Percentiles rank a stretch among this genome's conserved stretches.
These are phyloP conservation scores for Aspergillus sp. DNA, from an alignment of 2,329 filamentous ascomycete genomes.

Conservation along the genomic window DNA sequence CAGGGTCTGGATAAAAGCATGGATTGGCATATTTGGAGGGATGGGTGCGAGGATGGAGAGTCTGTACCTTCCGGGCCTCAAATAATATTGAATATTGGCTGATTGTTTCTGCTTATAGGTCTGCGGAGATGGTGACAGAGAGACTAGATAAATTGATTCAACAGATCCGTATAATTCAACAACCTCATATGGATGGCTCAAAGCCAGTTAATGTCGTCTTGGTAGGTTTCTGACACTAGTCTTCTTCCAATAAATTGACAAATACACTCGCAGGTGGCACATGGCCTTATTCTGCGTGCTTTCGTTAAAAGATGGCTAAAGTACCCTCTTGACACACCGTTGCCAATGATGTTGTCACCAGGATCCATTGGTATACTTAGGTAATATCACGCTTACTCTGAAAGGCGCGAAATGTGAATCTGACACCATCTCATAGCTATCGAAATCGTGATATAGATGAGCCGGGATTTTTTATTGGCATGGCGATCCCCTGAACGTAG, in stretches of 20 bases:
- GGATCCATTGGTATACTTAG: neutral
- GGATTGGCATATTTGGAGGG: conserved; percentile 59
- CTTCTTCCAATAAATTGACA: too few relatives aligned
- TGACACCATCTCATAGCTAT: too few relatives aligned
- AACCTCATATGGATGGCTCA: neutral
- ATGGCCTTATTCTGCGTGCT: neutral
- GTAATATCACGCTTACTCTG: neutral
- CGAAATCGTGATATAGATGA: too few relatives aligned
- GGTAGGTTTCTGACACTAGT: neutral
- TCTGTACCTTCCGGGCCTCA: conserved; percentile 25
- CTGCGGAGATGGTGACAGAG: neutral
- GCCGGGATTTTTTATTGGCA: too few relatives aligned
- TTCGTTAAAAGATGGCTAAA: neutral
- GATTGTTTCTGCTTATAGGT: neutral
- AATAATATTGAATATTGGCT: neutral
- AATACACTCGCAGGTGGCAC: neutral
- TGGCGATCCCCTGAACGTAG: too few relatives aligned
- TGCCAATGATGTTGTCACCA: neutral
- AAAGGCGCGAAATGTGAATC: too few relatives aligned
- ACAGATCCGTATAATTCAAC: neutral
- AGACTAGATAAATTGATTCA: neutral
- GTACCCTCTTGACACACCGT: neutral
- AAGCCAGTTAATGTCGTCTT: neutral
- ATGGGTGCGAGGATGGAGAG: conserved; percentile 60
- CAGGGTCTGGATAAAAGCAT: conserved; percentile 50